A percentile compares a stretch with the other conserved stretches of the same genome.
Evolutionary conservation across 2,329 filamentous ascomycete genomes (phyloP).

Genomic region (Graphium sp.): DNA sequence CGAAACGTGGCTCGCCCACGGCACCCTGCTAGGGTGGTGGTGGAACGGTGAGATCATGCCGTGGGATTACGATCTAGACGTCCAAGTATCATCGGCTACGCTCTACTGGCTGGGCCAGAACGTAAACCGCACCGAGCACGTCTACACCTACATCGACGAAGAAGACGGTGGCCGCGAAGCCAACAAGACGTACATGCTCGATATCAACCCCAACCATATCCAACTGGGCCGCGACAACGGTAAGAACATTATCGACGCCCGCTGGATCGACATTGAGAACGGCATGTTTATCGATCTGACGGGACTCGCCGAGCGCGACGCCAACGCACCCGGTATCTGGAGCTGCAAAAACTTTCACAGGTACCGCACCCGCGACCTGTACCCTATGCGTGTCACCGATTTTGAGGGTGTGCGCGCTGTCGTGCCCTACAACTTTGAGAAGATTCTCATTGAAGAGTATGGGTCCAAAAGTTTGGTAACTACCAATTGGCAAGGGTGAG

Average conservation of each 20-base stretch:
- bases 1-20: slow-evolving; percentile 79
- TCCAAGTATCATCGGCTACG: slow-evolving; percentile 55
- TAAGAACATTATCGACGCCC: slow-evolving; percentile 65
- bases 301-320: slow-evolving; percentile 50
- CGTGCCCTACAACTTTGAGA: slow-evolving; percentile 54
- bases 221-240: slow-evolving; percentile 48
- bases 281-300: slow-evolving; percentile 78
- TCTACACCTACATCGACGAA: slow-evolving; percentile 28
- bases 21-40: slow-evolving; percentile 75
- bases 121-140: slow-evolving; percentile 52
- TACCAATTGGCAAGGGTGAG: slow-evolving; percentile 46
- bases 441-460: slow-evolving; percentile 50
- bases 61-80: slow-evolving; percentile 76
- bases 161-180: slow-evolving; percentile 22
- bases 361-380: slow-evolving; percentile 56
- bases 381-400: slow-evolving; percentile 54
- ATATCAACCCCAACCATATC: slow-evolving; percentile 56
- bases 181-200: slow-evolving; percentile 48
- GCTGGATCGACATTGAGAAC: slow-evolving; percentile 63
- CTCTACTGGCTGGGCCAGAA: slow-evolving; percentile 46
- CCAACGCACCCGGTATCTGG: slow-evolving; percentile 45
- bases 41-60: slow-evolving; percentile 68
- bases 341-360: slow-evolving; percentile 67
- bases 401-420: slow-evolving; percentile 59
- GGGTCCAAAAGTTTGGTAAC: slow-evolving; percentile 39